Evolutionary conservation across 2,329 filamentous ascomycete genomes (phyloP).

Genomic region (Exutisphaerella laricina): DNA sequence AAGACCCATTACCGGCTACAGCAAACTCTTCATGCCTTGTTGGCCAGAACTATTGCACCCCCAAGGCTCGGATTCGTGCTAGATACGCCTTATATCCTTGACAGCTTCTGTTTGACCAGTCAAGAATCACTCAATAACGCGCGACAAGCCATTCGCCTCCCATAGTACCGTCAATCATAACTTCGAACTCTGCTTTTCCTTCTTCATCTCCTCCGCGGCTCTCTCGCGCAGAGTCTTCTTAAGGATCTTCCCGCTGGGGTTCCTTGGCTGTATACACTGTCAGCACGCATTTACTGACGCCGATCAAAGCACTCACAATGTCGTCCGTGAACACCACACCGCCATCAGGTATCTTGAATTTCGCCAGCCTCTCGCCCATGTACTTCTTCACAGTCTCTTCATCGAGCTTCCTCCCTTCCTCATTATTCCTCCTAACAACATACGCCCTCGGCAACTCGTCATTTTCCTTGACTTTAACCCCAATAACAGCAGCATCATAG

Average conservation of each 20-base stretch:
- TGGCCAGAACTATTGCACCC: too few relatives aligned
- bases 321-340: conserved; percentile 38
- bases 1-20: too few relatives aligned
- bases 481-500: conserved; percentile 46
- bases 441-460: conserved; percentile 30
- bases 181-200: neutral
- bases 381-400: conserved; percentile 38
- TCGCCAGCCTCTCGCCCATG: conserved; percentile 36
- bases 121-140: too few relatives aligned
- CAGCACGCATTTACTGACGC: too few relatives aligned
- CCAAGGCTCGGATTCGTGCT: too few relatives aligned
- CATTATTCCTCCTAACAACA: conserved; percentile 26
- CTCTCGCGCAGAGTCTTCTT: conserved; percentile 42
- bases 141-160: too few relatives aligned
- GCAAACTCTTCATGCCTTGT: too few relatives aligned
- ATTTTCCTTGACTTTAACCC: conserved; percentile 32
- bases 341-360: conserved; percentile 44
- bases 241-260: conserved; percentile 29
- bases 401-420: conserved; percentile 23
- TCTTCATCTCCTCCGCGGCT: conserved; percentile 37
- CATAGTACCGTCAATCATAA: neutral
- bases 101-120: too few relatives aligned
- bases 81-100: too few relatives aligned
- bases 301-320: too few relatives aligned
- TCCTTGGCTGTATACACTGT: conserved; percentile 31